Base-by-base conservation (phyloP, 495 filamentous ascomycete genomes). In the Geoglossum glabrum region DNA sequence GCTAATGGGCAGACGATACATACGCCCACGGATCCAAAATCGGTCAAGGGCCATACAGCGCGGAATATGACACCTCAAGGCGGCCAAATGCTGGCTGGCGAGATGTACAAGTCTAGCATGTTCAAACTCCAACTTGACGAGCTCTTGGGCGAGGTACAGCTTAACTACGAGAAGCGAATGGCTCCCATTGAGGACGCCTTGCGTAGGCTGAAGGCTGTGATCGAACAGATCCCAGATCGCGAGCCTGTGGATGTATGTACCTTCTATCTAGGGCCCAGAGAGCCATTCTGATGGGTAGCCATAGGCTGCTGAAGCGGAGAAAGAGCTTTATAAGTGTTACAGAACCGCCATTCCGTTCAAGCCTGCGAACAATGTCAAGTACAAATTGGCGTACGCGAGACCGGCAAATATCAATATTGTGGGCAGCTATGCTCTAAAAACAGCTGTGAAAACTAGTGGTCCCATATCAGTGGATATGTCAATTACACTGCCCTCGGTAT, bases 111-210 rank as follows among this genome's bases (percentile, higher is more conserved):
- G 61, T 84, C 79, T 36, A 86, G 77, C 64, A 73, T 87, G 61
- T 94, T 97, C 71, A 84, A 90, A 62, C 72, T 98, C 31, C 86
- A 96, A 70, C 77, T 88, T 25, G 85, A 95, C 58, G 89, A 95
- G 63, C 69, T 98, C 46, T 65, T 96, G 60, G 70, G 74, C 23
- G 80, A 85, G 58, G 74, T 86, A 40, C 76, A 75, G 65, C 75
- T 83, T 27, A 77, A 84, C 60, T 85, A 90, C 66, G 76, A 77
- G 21, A 82, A 79, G 54, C 75, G 78, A 27, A 72, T 88, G 58
- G 69, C 67, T 1, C 75, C 75, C 27, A 74, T 81, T n/a, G 84
- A 95, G 49, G 74, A 78, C 17, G 76, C 77, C 19, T 70, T 98
- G 52, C 83, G 81, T 64, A 76, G 73, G 54, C 67, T 96, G 62